Evolutionary conservation across 441 rosid species (phyloP).

Genomic region (Pelargonium fulgidum): DNA sequence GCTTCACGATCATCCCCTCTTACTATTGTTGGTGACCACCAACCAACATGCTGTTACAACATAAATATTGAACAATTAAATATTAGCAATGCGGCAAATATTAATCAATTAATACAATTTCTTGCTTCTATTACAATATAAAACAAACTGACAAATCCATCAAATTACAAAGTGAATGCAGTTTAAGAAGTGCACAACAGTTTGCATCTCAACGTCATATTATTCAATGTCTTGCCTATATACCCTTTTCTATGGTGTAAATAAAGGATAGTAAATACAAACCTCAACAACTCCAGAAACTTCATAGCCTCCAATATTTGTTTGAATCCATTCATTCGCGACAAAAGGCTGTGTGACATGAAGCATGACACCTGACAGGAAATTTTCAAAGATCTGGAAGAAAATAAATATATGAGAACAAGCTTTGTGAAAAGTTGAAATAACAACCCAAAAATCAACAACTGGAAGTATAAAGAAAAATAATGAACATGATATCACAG

Average conservation of each 20-base stretch:
- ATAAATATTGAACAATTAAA: slow-evolving; percentile 1
- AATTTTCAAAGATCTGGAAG: slow-evolving; percentile 64
- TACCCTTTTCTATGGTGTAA: neutral
- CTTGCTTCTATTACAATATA: neutral
- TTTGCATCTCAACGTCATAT: neutral
- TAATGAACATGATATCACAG: slow-evolving; percentile 5
- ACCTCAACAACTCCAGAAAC: slow-evolving; percentile 86
- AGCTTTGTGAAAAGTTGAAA: slow-evolving; percentile 7
- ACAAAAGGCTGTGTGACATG: slow-evolving; percentile 70
- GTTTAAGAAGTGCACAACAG: slow-evolving; percentile 6
- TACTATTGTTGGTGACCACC: slow-evolving; percentile 78
- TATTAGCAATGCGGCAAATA: neutral
- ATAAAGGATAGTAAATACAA: slow-evolving; percentile 14
- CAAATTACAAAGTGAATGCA: slow-evolving; percentile 6
- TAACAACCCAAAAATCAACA: slow-evolving; percentile 3
- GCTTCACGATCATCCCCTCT: slow-evolving; percentile 80
- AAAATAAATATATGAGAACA: slow-evolving; percentile 16
- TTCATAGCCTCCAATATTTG: slow-evolving; percentile 62
- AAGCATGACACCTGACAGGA: slow-evolving; percentile 65
- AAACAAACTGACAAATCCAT: slow-evolving; percentile 7
- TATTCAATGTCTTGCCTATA: neutral
- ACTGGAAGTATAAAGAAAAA: neutral
- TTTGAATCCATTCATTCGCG: slow-evolving; percentile 64
- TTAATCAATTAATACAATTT: slow-evolving; percentile 14
- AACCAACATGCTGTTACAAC: slow-evolving; percentile 54